A percentile compares a stretch with the other conserved stretches of the same genome.
phyloP scores from a whole-genome alignment of 148 eudicot genomes.

The Amaranthus palmeri region DNA sequence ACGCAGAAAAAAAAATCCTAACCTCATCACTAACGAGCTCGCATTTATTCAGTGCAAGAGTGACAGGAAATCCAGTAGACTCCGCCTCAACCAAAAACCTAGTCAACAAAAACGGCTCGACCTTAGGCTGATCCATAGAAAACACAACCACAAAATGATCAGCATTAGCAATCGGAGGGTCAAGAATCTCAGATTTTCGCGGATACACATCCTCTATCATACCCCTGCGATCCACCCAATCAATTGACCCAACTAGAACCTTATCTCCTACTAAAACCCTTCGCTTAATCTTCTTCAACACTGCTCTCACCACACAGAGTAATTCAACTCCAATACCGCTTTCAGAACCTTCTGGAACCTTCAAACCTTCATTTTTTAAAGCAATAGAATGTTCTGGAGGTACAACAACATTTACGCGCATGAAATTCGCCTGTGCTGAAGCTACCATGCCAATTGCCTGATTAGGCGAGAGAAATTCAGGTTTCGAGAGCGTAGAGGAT shows the following conservation, averaged over 20 bases:
- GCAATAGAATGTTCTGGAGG: neutral
- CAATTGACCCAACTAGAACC: constrained; percentile 85
- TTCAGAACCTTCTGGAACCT: constrained; percentile 20
- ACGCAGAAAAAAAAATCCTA: constrained; percentile 2
- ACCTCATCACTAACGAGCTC: constrained; percentile 79
- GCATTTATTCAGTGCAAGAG: constrained; percentile 76
- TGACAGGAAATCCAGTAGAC: constrained; percentile 64
- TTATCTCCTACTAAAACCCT: constrained; percentile 81
- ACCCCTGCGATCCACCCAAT: constrained; percentile 81
- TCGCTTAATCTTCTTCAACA: constrained; percentile 92
- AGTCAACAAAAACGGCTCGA: constrained; percentile 63
- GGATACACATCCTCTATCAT: constrained; percentile 84
- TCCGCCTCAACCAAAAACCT: constrained; percentile 93
- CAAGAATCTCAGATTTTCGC: constrained; percentile 54
- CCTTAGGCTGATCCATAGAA: constrained; percentile 72
- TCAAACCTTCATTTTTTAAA: neutral
- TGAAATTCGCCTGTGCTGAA: constrained; percentile 86
- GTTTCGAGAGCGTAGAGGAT: constrained; percentile 38
- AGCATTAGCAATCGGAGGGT: constrained; percentile 93
- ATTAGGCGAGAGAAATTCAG: constrained; percentile 40
- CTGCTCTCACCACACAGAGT: constrained; percentile 76
- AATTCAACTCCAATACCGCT: constrained; percentile 42
- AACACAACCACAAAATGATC: constrained; percentile 78
- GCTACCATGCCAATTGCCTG: constrained; percentile 68
- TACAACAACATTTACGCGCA: constrained; percentile 66